Percentiles rank a stretch among this genome's conserved stretches.
These are phyloP conservation scores for Cyamopsis tetragonoloba DNA, from an alignment of 306 rosid species.

Conservation along the genomic window DNA sequence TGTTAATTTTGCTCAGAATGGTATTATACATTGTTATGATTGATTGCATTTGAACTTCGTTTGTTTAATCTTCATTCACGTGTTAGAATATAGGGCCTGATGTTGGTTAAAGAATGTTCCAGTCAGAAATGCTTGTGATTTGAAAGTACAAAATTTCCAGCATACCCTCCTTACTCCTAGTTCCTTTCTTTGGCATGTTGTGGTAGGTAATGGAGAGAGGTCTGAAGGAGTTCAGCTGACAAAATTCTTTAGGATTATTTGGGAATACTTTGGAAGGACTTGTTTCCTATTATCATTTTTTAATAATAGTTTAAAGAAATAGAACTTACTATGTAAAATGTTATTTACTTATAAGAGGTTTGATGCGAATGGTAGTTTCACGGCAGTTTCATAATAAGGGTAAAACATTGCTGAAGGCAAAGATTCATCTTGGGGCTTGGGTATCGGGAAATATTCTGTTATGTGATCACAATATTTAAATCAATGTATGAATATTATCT, in stretches of 20 bases:
- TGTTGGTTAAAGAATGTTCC: slow-evolving; percentile 22
- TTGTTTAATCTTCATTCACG: not conserved
- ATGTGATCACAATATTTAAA: not conserved
- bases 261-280: slow-evolving; percentile 2
- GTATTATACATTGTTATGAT: not conserved
- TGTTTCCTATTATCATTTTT: slow-evolving; percentile 5
- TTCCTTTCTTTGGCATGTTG: slow-evolving; percentile 4
- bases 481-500: slow-evolving; percentile 12
- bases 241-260: not conserved
- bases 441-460: slow-evolving; percentile 6
- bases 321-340: not conserved
- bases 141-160: not conserved
- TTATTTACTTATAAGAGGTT: not conserved
- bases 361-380: slow-evolving; percentile 1
- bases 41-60: slow-evolving; percentile 22
- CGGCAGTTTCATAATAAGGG: slow-evolving; percentile 5
- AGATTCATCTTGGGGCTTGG: not conserved
- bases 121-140: not conserved
- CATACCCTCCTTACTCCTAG: slow-evolving; percentile 4
- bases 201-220: slow-evolving; percentile 6
- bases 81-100: not conserved
- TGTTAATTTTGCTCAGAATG: not conserved
- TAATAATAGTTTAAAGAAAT: slow-evolving; percentile 14
- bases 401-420: not conserved
- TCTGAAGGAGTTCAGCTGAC: slow-evolving; percentile 13